Evolutionary conservation across 257 asterid genomes (phyloP).

Genomic region (Nicotiana paniculata): DNA sequence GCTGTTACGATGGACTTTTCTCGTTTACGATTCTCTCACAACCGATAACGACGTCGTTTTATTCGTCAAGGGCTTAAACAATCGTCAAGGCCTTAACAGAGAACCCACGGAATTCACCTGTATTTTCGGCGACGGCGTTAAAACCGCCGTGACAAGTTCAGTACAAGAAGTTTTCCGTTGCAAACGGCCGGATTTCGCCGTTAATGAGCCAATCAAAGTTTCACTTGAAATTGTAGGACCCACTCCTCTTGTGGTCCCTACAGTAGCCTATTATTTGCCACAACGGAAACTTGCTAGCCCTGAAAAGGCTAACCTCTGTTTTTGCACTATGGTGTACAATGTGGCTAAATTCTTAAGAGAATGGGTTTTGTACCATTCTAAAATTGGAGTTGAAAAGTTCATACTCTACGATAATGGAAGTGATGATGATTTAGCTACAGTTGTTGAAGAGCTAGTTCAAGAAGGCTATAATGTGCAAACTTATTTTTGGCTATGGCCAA

Average conservation of each 20-base stretch:
- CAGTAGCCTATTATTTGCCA: conserved; percentile 51
- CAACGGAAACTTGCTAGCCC: conserved; percentile 31
- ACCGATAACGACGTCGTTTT: conserved; percentile 64
- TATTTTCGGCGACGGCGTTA: conserved; percentile 44
- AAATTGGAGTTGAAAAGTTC: conserved; percentile 65
- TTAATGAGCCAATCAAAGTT: conserved; percentile 22
- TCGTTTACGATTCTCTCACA: conserved; percentile 65
- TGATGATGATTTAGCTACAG: conserved; percentile 43
- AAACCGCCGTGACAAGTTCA: conserved; percentile 58
- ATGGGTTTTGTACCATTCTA: conserved; percentile 70
- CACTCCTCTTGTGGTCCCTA: conserved; percentile 42
- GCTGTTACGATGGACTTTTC: conserved; percentile 37
- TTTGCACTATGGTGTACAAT: conserved; percentile 75
- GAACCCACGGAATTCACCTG: conserved; percentile 51
- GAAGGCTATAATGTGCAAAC: conserved; percentile 50
- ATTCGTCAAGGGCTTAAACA: conserved; percentile 67
- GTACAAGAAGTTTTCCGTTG: conserved; percentile 89
- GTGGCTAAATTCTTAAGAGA: conserved; percentile 63
- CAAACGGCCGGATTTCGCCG: conserved; percentile 28
- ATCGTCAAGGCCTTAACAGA: conserved; percentile 49
- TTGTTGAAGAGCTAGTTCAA: conserved; percentile 32
- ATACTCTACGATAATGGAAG: conserved; percentile 75
- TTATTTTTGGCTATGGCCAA: conserved; percentile 73
- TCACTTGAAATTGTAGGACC: conserved; percentile 41
- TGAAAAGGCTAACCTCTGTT: conserved; percentile 50